A percentile compares a stretch with the other conserved stretches of the same genome.
Conservation (phyloP, 2,329 filamentous ascomycete species). For the Arthrobotrys megalospora region DNA sequence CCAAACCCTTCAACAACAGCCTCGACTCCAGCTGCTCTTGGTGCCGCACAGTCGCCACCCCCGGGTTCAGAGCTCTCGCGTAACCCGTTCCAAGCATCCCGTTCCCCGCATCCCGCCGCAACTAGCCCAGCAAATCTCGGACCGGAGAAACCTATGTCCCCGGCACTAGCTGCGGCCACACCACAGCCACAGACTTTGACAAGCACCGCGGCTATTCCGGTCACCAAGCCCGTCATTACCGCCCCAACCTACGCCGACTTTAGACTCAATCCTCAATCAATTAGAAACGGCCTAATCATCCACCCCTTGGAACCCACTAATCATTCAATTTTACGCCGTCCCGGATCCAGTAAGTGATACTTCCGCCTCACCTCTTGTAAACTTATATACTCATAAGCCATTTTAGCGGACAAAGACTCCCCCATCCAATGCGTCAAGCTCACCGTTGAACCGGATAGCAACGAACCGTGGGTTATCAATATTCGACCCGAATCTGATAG, state of each 20-base stretch:
- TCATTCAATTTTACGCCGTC: conserved; percentile 18
- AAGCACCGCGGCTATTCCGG: neutral
- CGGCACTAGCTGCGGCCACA: conserved; percentile 32
- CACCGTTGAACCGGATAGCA: neutral
- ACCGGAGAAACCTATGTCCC: conserved; percentile 30
- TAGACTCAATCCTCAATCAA: neutral
- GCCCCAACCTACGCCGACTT: conserved; percentile 23
- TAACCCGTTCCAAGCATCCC: conserved; percentile 23
- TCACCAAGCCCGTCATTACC: neutral
- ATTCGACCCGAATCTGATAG: conserved; percentile 15
- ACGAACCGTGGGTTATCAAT: neutral
- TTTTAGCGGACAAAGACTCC: conserved; percentile 32
- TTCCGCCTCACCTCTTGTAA: neutral
- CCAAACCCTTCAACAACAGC: conserved; percentile 38
- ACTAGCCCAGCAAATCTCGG: conserved; percentile 22
- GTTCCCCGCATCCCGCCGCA: conserved; percentile 25
- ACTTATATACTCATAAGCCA: neutral
- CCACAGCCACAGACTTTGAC: conserved; percentile 24
- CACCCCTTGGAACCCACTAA: neutral
- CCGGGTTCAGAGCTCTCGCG: conserved; percentile 18
- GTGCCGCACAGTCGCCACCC: conserved; percentile 37
- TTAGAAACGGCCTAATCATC: conserved; percentile 25
- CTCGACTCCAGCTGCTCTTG: conserved; percentile 38
- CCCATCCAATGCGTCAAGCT: conserved; percentile 18
- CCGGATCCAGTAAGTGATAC: conserved; percentile 38